Percentiles rank a stretch among this genome's conserved stretches.
phyloP scores from a whole-genome alignment of 2,329 filamentous ascomycete species.

The Phaeosphaeriaceae sp. region DNA sequence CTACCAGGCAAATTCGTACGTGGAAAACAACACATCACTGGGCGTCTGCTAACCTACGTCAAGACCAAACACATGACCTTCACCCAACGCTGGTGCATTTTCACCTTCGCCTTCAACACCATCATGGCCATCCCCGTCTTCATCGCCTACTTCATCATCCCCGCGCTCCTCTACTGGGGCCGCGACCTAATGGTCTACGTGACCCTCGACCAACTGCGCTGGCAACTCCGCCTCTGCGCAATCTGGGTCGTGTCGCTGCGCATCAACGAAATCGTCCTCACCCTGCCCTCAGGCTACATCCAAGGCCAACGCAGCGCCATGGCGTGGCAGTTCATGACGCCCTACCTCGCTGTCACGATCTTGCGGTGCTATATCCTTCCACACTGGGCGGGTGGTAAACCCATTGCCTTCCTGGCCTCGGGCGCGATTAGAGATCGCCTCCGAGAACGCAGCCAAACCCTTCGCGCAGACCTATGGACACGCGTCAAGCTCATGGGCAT shows the following conservation, averaged over 20 bases:
- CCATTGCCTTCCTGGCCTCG: conserved; percentile 5
- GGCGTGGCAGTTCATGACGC: conserved; percentile 13
- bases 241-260: conserved; percentile 9
- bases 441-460: conserved; percentile 2
- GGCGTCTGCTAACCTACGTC: not conserved
- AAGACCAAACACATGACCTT: conserved; percentile 13
- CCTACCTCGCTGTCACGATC: conserved; percentile 9
- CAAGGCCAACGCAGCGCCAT: conserved; percentile 11
- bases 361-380: conserved; percentile 9
- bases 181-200: conserved; percentile 9
- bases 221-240: conserved; percentile 9
- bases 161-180: conserved; percentile 10
- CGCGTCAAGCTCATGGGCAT: conserved; percentile 10
- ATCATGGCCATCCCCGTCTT: conserved; percentile 11
- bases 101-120: conserved; percentile 12
- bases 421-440: conserved; percentile 5
- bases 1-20: conserved; percentile 7
- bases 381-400: conserved; percentile 5
- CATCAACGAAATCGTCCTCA: conserved; percentile 10
- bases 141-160: conserved; percentile 11
- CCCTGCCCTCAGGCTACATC: conserved; percentile 8
- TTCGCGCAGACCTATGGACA: conserved; percentile 4
- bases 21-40: not conserved
- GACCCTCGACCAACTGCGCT: conserved; percentile 6
- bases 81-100: conserved; percentile 10